Base-by-base conservation (phyloP, 2,329 filamentous ascomycete species). In the Colletotrichum musicola region DNA sequence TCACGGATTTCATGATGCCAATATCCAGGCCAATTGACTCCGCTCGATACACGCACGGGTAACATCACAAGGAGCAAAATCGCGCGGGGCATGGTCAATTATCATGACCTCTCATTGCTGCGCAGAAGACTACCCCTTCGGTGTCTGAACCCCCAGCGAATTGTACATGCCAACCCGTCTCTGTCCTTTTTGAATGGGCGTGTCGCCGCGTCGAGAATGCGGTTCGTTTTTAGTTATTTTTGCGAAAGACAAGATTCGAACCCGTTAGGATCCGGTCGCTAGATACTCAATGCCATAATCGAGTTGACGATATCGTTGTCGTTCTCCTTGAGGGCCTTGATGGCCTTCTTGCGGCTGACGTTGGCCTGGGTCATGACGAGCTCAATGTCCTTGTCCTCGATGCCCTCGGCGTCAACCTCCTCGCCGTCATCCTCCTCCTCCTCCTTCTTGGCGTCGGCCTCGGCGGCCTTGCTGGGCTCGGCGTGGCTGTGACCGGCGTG, bases 301-400 rank as follows among this genome's bases (percentile, higher is more conserved):
- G 96, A 98, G 89, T 99, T 99, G 88, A 99, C 96, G 86, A 99
- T 99, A 81, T 99, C 96, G 79, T 98, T 98, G 86, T 98, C 95
- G 81, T 99, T 99, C 88, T 98, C 96, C 88, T 94, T 95, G 80
- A 99, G 89, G 65, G 97, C 96, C 87, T 98, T 99, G 86, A 99
- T 90, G 71, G 96, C 96, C 90, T 98, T 98, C 87, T 97, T 98
- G 83, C 96, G 90, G 76, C 94, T 97, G 77, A 99, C 97, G 78
- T 88, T 96, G 77, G 96, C 96, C 85, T 99, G 95, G 76, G 93
- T 94, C 94, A 98, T 98, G 83, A 99, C 96, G 68, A 99, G 90
- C 85, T 99, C 96, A 79, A 99, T 99, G 82, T 99, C 97, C 91
- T 99, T 99, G 80, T 95, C 92, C 88, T 99, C 96, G 63, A 99